Conservation (phyloP, 2,329 filamentous ascomycete genomes). For the Colletotrichum gigasporum region DNA sequence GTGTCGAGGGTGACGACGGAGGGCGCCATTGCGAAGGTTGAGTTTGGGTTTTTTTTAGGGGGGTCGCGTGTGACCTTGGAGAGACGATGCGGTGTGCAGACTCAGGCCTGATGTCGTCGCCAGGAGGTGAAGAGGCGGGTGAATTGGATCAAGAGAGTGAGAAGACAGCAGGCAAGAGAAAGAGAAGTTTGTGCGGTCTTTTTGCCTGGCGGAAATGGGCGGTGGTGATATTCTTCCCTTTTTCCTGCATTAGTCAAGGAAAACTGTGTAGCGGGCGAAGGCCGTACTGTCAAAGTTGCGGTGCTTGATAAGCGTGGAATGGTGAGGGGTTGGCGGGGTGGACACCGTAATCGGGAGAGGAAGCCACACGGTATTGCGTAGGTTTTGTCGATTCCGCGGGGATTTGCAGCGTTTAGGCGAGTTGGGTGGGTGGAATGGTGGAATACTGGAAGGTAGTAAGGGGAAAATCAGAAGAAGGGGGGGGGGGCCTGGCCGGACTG, state of each 20-base stretch:
- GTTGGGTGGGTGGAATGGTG: too few relatives aligned
- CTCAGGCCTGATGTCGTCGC: too few relatives aligned
- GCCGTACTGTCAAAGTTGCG: conserved; percentile 10
- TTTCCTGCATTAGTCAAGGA: conserved; percentile 29
- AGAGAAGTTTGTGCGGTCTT: background rate
- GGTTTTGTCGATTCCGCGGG: conserved; percentile 3
- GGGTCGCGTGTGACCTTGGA: background rate
- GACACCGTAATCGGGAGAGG: conserved; percentile 13
- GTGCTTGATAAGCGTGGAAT: conserved; percentile 30
- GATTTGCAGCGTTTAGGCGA: too few relatives aligned
- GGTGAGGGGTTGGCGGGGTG: conserved; percentile 33
- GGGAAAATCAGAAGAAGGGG: background rate
- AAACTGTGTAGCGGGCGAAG: conserved; percentile 12
- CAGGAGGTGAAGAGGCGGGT: too few relatives aligned
- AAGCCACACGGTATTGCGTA: conserved; percentile 18
- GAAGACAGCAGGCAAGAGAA: too few relatives aligned
- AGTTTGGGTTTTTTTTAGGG: background rate
- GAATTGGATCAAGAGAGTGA: background rate
- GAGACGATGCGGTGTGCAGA: background rate
- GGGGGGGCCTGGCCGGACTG: background rate
- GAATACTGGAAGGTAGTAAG: background rate
- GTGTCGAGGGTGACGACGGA: conserved; percentile 64
- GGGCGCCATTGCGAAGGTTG: conserved; percentile 55
- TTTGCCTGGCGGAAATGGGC: background rate
- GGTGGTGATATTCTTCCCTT: background rate